Evolutionary conservation across 768 basidiomycete species (phyloP).

Genomic region (Tylopilus rubrobrunneus): DNA sequence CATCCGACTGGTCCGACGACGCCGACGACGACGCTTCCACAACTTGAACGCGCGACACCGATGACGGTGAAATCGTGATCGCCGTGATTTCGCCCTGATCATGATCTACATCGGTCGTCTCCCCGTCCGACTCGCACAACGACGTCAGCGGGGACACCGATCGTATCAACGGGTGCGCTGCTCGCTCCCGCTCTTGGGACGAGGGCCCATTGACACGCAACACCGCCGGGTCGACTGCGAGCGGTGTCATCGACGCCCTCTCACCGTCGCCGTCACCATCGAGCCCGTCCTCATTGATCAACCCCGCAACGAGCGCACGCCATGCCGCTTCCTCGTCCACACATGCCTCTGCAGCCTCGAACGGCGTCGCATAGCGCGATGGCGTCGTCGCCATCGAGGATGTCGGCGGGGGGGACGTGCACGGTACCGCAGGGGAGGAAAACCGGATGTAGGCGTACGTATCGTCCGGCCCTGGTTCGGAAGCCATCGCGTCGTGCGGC

Average conservation of each 20-base stretch:
- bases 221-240: constrained; percentile 11
- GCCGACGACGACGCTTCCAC: too few species aligned
- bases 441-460: not conserved
- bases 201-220: not conserved
- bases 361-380: constrained; percentile 10
- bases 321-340: constrained; percentile 23
- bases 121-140: constrained; percentile 2
- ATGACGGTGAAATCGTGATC: too few species aligned
- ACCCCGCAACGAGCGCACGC: constrained; percentile 13
- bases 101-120: not conserved
- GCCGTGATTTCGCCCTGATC: too few species aligned
- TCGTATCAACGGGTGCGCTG: too few species aligned
- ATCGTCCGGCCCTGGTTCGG: too few species aligned
- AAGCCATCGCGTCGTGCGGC: too few species aligned
- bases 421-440: not conserved
- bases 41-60: too few species aligned
- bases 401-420: not conserved
- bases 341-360: not conserved
- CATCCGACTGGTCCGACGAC: not conserved
- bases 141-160: constrained; percentile 8
- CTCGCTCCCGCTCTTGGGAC: too few species aligned
- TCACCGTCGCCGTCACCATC: constrained; percentile 2
- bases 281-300: not conserved
- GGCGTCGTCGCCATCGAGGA: not conserved
- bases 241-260: constrained; percentile 2